Evolutionary conservation across 2,329 filamentous ascomycete species (phyloP), one percentile per base, ranked within the genome.

Genomic region (Karstenula rhodostoma): DNA sequence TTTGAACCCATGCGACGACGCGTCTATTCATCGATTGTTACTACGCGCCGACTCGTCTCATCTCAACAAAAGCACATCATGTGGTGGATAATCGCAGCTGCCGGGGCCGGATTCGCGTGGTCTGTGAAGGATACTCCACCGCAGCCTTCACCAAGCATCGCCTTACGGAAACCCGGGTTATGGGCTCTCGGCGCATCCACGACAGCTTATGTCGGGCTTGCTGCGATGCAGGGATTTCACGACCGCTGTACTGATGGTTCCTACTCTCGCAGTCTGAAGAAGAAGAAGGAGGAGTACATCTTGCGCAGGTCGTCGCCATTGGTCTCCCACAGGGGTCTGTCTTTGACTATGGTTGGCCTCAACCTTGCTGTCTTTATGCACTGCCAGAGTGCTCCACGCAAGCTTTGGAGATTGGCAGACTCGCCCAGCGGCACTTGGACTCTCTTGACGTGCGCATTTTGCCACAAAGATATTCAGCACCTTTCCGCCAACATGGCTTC

Each of bases 201-300:
- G 2, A 44, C 52, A 35, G 19, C 37, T 9, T 55, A 46, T 12
- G 27, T 55, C 12, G 52, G 52, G 17, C 52, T 55, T 35, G 52
- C 52, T 8, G 52, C 52, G 5, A 46, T 55, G n/a, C 27, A 55
- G 33, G 52, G 52, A 55, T 7, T 55, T 3, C 52, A 47, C 19
- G 35, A 55, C 25, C 52, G 52, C 15, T 6, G 46, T 10, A 55
- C 52, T 17, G 5, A 47, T n/a, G 52, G 52, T 19, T 25, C 52
- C 7, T 43, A 44, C 22, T 33, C 52, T 35, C 52, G 19, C 10
- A 46, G 15, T 23, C 22, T 55, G 23, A 19, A 17, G 46, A 29
- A 55, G 25, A 46, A 17, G 32, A 46, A 22, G 17, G 12, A 19
- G 15, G 8, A 46, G 7, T 46, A 37, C 12, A 13, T 23, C 9